Evolutionary conservation across 345 rosid species (phyloP), one percentile per base, ranked within the genome.

Genomic region (Fremontodendron californicum): DNA sequence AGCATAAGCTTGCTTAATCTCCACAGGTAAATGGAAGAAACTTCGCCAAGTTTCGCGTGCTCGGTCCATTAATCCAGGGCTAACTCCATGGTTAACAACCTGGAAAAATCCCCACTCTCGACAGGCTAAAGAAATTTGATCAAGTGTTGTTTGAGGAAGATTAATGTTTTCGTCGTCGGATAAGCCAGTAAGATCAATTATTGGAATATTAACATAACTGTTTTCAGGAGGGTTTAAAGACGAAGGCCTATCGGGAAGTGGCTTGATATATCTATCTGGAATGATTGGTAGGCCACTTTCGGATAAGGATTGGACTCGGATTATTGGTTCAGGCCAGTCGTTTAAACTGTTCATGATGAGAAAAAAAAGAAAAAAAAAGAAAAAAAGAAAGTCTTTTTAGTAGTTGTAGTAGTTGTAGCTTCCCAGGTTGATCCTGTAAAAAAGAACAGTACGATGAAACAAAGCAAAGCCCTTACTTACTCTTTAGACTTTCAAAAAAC

Each of bases 261-360:
- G 97, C 85, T 93, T 95, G 74, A 95, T 73, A 64, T 95, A 95
- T 12, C 96, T 87, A n/a, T 75, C 81, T 0, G 99, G 99, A 77
- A 95, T 91, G 61, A 39, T 23, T 19, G 52, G 3, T 8, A 82
- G 78, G 73, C 88, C 83, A 66, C 82, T 83, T 4, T 92, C 92
- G 70, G 98, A 92, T 67, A 95, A 82, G 70, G 96, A 88, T 75
- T 93, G 99, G 82, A 95, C 99, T 0, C 99, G 94, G 75, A 93
- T 90, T 12, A 95, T 82, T 6, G 97, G 99, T 82, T 95, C 99
- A 4, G 99, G 98, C 99, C 99, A 95, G 19, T 89, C 96, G 23
- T 88, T 89, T 60, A 85, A 77, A 78, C 15, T 86, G 83, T 49
- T 82, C 89, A 88, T 90, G 81, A 61, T 66, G 13, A 11, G 1